Evolutionary conservation across 2,329 filamentous ascomycete genomes (phyloP).

Genomic region (Scedosporium boydii): DNA sequence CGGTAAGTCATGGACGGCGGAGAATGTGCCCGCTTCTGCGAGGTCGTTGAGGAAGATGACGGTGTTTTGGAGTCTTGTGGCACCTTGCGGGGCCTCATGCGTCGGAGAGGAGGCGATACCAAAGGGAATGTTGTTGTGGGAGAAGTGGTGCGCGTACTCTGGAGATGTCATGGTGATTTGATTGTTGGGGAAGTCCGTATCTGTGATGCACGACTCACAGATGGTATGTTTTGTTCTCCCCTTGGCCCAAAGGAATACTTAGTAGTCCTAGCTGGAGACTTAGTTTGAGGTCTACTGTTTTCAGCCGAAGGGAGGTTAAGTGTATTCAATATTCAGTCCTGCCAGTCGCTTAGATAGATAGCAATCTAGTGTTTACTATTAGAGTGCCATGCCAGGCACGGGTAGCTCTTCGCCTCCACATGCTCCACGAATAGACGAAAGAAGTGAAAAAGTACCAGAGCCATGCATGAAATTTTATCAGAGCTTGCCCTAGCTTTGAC

Average conservation of each 20-base stretch:
- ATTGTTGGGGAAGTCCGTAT: neutral
- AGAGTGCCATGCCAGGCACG: no score
- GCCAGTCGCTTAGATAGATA: no score
- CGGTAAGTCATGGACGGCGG: conserved; percentile 9
- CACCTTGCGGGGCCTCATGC: conserved; percentile 44
- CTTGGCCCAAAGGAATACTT: no score
- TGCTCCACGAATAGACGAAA: neutral
- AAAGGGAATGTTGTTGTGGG: conserved; percentile 65
- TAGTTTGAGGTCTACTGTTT: neutral
- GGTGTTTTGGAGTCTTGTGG: conserved; percentile 16
- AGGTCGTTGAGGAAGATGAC: conserved; percentile 61
- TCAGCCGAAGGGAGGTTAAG: neutral
- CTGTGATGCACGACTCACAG: neutral
- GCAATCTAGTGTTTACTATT: no score
- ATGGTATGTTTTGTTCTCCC: neutral
- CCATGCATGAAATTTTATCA: no score
- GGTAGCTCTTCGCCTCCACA: neutral
- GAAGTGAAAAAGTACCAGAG: no score
- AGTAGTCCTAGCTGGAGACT: no score
- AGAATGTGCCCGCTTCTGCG: conserved; percentile 40
- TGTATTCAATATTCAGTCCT: neutral
- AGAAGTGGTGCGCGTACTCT: conserved; percentile 37
- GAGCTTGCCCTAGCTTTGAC: no score
- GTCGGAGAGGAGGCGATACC: conserved; percentile 57
- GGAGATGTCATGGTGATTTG: neutral